A percentile compares a stretch with the other conserved stretches of the same genome.
Evolutionary conservation across 208 protist species (phyloP).

Genomic region (Porcisia hertigi): DNA sequence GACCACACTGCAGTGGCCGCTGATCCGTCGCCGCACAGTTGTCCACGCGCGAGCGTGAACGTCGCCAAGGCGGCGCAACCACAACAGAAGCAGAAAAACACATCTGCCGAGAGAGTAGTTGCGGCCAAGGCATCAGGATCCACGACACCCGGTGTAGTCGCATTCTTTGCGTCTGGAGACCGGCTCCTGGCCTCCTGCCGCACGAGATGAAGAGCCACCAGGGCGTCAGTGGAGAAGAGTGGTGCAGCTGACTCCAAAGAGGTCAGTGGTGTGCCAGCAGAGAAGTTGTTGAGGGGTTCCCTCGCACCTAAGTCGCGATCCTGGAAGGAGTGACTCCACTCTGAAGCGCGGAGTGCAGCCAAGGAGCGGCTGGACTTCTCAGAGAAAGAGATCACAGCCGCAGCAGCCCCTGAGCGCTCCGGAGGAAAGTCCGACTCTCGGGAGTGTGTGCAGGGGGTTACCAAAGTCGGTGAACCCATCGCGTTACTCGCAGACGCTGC

Average conservation of each 20-base stretch:
- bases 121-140: background rate
- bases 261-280: background rate
- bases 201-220: slow-evolving; percentile 7
- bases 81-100: slow-evolving; percentile 21
- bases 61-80: slow-evolving; percentile 27
- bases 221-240: background rate
- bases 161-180: background rate
- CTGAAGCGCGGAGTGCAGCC: background rate
- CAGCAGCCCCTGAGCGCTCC: background rate
- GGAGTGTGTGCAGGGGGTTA: background rate
- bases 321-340: background rate
- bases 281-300: background rate
- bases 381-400: background rate
- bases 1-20: background rate
- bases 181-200: background rate
- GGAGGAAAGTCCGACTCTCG: background rate
- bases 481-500: background rate
- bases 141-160: background rate
- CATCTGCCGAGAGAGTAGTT: background rate
- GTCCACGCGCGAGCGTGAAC: slow-evolving; percentile 2
- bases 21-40: background rate
- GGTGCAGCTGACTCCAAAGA: background rate
- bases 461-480: background rate
- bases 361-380: background rate
- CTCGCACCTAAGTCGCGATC: background rate